phyloP scores from a whole-genome alignment of 2,329 filamentous ascomycete genomes.

The Xylaria sp. region DNA sequence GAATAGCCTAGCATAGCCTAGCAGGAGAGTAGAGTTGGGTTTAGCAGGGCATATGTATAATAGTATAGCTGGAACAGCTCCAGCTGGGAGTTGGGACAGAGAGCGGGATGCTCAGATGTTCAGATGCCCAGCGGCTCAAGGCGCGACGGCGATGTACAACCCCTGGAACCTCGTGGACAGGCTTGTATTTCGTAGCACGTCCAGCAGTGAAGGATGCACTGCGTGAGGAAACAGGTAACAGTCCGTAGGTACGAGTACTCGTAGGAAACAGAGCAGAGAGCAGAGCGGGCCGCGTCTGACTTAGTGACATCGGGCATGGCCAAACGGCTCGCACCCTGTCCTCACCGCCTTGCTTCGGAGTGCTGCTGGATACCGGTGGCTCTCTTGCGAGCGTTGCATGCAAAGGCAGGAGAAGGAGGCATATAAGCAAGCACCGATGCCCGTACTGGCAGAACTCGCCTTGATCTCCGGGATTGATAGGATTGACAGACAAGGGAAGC shows the following conservation, averaged over 20 bases:
- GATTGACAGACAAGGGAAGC: conserved; percentile 9
- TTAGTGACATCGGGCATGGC: conserved; percentile 17
- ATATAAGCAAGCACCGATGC: conserved; percentile 18
- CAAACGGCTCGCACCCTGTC: conserved; percentile 35
- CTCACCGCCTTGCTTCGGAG: conserved; percentile 34
- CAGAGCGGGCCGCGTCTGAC: conserved; percentile 22
- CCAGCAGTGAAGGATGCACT: too few relatives aligned
- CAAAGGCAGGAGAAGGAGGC: conserved; percentile 9
- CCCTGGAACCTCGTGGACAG: conserved; percentile 2
- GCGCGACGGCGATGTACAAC: neutral
- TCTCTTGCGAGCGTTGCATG: conserved; percentile 27
- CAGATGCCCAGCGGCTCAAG: neutral
- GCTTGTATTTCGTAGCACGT: neutral
- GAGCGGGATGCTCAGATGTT: too few relatives aligned
- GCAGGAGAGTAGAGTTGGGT: neutral
- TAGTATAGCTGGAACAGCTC: too few relatives aligned
- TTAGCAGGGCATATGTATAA: neutral
- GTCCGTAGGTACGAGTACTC: too few relatives aligned
- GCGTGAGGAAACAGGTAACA: too few relatives aligned
- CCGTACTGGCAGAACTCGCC: conserved; percentile 15
- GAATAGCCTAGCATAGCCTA: neutral
- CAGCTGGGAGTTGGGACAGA: too few relatives aligned
- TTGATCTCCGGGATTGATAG: conserved; percentile 9
- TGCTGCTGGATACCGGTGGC: conserved; percentile 16
- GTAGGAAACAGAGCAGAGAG: conserved; percentile 2